These are phyloP conservation scores for Colletotrichum tabaci DNA, from an alignment of 2,329 filamentous ascomycete species.

Conservation along the genomic window DNA sequence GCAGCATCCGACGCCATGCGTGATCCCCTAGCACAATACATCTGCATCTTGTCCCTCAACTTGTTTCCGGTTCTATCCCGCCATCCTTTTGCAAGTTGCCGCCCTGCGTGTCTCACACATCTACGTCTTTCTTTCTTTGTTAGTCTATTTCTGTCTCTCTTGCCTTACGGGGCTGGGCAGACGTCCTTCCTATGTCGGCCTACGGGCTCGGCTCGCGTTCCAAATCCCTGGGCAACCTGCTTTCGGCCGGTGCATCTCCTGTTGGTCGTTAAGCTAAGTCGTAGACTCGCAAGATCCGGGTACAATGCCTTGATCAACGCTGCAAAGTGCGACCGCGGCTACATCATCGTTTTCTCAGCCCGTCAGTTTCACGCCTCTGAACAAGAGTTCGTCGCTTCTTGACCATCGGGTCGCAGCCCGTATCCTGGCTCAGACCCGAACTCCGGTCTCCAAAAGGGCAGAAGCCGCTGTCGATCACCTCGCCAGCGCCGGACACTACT, in stretches of 20 bases:
- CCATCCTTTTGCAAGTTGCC: not conserved
- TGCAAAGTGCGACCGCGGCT: constrained; percentile 24
- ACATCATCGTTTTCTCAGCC: constrained; percentile 33
- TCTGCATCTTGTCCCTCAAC: not conserved
- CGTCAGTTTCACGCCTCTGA: constrained; percentile 16
- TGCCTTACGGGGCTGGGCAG: not conserved
- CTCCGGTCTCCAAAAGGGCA: constrained; percentile 27
- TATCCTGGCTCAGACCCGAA: constrained; percentile 30
- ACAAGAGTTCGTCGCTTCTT: constrained; percentile 23
- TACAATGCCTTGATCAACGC: constrained; percentile 19
- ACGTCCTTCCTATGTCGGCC: constrained; percentile 12
- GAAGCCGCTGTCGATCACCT: constrained; percentile 38
- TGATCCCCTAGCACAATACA: not conserved
- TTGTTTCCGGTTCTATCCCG: not conserved
- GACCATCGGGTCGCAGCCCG: constrained; percentile 13
- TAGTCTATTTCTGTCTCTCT: not conserved
- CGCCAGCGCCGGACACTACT: constrained; percentile 16
- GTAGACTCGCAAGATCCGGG: not conserved
- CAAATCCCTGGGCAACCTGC: constrained; percentile 22
- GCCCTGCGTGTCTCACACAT: constrained; percentile 11
- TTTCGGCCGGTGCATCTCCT: constrained; percentile 28
- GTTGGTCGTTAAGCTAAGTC: not conserved
- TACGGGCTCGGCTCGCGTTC: not conserved
- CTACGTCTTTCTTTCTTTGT: not conserved
- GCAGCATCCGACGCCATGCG: not conserved